Conservation (phyloP, 2,329 filamentous ascomycete species). For the Knufia fluminis region DNA sequence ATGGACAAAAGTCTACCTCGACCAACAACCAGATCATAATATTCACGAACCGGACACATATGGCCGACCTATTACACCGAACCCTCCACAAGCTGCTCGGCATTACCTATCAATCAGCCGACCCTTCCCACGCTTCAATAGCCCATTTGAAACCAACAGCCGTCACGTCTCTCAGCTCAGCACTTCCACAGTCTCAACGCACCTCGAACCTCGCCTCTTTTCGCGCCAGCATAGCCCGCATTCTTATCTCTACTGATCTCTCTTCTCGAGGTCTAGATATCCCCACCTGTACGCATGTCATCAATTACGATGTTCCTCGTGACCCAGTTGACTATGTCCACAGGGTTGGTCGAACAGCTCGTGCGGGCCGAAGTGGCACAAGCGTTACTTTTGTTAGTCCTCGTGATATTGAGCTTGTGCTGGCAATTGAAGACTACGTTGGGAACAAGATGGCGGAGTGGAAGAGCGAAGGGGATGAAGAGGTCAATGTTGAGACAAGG, state of each 20-base stretch:
- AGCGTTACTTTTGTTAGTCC: conserved; percentile 85
- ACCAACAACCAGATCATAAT: conserved; percentile 71
- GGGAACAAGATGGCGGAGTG: conserved; percentile 72
- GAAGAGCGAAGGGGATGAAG: conserved; percentile 56
- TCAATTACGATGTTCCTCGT: conserved; percentile 95
- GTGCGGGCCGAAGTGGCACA: conserved; percentile 76
- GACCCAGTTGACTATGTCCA: conserved; percentile 97
- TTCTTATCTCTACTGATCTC: conserved; percentile 91
- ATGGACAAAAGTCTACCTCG: conserved; percentile 56
- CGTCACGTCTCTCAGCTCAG: conserved; percentile 83
- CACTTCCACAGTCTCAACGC: conserved; percentile 73
- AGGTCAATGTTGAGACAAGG: conserved; percentile 85
- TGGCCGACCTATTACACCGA: conserved; percentile 82
- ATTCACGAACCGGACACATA: conserved; percentile 86
- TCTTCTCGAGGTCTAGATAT: conserved; percentile 92
- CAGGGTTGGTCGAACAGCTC: conserved; percentile 85
- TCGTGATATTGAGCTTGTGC: conserved; percentile 80
- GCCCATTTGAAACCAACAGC: conserved; percentile 52
- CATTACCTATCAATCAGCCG: conserved; percentile 3
- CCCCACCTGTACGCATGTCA: conserved; percentile 75
- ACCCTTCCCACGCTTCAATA: conserved; percentile 7
- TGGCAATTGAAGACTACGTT: conserved; percentile 80
- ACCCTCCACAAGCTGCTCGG: conserved; percentile 63
- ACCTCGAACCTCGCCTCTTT: conserved; percentile 84
- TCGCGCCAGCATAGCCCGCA: conserved; percentile 75